Evolutionary conservation across 257 asterid species (phyloP), one percentile per base, ranked within the genome.

Genomic region (Verbascum thapsus): DNA sequence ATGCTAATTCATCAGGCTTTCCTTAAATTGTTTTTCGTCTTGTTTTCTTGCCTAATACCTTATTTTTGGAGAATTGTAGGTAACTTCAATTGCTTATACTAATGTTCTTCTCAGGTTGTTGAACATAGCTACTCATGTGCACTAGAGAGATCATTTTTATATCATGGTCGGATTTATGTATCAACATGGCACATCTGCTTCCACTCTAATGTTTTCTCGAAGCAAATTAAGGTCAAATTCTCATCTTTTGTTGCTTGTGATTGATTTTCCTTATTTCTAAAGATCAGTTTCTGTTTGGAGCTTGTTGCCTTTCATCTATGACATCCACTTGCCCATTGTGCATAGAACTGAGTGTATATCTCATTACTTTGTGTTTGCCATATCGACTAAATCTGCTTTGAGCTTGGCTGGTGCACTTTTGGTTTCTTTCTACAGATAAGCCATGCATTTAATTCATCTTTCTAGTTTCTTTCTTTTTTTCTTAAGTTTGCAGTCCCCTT

Each of bases 41-140:
- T 53, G 12, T 50, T 58, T 20, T 18, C 6, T 60, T 58, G 19
- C 37, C 32, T 23, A 39, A 11, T 37, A 30, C 18, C 18, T 13
- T 72, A n/a, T 34, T 55, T 40, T 62, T 41, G 16, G 38, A 42
- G 38, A 10, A 22, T 18, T 58, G 35, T 49, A 13, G 68, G 62
- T 62, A 32, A 53, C 18, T 65, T 43, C 22, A 57, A 18, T 58
- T 69, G 35, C 70, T 62, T 52, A 68, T 54, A 18, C 19, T 8
- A 63, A 34, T 59, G 54, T 6, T 70, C 53, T 68, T 70, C 53
- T 78, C 90, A 92, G 99, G 91, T 84, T 75, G 88, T 81, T 61
- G 83, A 83, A 72, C 91, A 90, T 76, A 92, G 91, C 84, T 92
- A 87, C 79, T 87, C 99, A 53, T 92, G 99, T 61, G 96, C 99